Evolutionary conservation across 2,329 filamentous ascomycete genomes (phyloP), one percentile per base, ranked within the genome.

Genomic region (Fusarium sp.): DNA sequence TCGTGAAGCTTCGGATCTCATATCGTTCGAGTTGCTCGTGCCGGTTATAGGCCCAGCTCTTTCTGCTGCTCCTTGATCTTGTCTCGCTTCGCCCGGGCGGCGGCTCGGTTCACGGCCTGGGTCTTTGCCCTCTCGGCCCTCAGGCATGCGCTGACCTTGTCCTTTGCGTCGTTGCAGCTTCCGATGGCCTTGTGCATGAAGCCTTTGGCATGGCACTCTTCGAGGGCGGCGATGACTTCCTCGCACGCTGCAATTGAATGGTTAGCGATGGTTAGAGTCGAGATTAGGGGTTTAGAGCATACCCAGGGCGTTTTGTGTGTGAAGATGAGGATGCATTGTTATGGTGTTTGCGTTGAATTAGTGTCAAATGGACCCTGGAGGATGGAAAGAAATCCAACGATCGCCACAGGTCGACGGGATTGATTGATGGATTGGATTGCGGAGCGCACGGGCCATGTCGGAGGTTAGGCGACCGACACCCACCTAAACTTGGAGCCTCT

Each of bases 241-340:
- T 96, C 94, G 89, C 96, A 99, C 80, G 93, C 96, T 99, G 79
- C 31, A 42, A 62, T 54, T 45, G 27, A n/a, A 20, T n/a, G 42
- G 70, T 81, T 40, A 81, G 78, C 38, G 9, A 4, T 20, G 59
- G 7, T 13, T 6, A 2, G 20, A 22, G 0, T 45, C 2, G 6
- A 14, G 4, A 45, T 45, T 8, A 45, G 20, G 20, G 3, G 13
- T 11, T 8, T 45, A 6, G 13, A 16, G 40, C 80, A 52, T 89
- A 98, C 96, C 95, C 77, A 90, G 88, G 78, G 97, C 97, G 81
- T 98, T 93, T 82, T 96, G 94, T 31, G 94, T 98, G 82, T 98
- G 95, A 3, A 99, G 87, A 86, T 98, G 96, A 64, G 96, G 97
- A 94, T 99, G 96, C 96, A 99, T 99, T 52, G 78, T 90, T 82